A percentile compares a stretch with the other conserved stretches of the same genome.
Evolutionary conservation across 169 alveolate genomes (phyloP).

Genomic region (Cryptosporidium sp.): DNA sequence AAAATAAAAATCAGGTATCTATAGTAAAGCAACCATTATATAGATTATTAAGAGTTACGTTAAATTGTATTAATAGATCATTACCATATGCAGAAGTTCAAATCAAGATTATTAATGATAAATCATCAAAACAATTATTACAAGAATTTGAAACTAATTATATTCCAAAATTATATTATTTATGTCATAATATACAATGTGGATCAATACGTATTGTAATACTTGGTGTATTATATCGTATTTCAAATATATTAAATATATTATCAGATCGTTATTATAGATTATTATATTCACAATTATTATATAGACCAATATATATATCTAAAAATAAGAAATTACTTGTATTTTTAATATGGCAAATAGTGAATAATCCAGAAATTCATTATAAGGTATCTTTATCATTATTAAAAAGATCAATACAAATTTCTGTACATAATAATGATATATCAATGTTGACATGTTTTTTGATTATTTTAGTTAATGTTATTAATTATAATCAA

Average conservation of each 20-base stretch:
- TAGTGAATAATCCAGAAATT: constrained; percentile 30
- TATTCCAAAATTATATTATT: constrained; percentile 61
- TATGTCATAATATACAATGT: constrained; percentile 63
- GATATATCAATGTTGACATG: constrained; percentile 47
- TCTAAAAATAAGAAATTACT: constrained; percentile 49
- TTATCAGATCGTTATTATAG: constrained; percentile 48
- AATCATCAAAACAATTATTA: constrained; percentile 16
- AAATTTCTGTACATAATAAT: constrained; percentile 37
- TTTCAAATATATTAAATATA: constrained; percentile 45
- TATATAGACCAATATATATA: constrained; percentile 48
- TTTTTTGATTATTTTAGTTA: constrained; percentile 45
- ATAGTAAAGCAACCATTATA: constrained; percentile 37
- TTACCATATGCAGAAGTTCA: constrained; percentile 71
- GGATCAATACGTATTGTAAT: constrained; percentile 67
- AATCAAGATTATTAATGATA: constrained; percentile 23
- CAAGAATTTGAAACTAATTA: constrained; percentile 46
- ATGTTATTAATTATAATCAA: constrained; percentile 13
- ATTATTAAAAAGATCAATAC: constrained; percentile 52
- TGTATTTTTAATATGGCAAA: constrained; percentile 36
- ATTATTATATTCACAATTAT: constrained; percentile 56
- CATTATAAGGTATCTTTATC: constrained; percentile 28
- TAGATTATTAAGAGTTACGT: constrained; percentile 59
- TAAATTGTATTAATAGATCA: constrained; percentile 62
- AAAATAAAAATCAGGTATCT: constrained; percentile 1
- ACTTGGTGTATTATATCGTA: constrained; percentile 43